These are phyloP conservation scores for Gaultheria prostrata DNA, from an alignment of 148 eudicot genomes.

Conservation along the genomic window DNA sequence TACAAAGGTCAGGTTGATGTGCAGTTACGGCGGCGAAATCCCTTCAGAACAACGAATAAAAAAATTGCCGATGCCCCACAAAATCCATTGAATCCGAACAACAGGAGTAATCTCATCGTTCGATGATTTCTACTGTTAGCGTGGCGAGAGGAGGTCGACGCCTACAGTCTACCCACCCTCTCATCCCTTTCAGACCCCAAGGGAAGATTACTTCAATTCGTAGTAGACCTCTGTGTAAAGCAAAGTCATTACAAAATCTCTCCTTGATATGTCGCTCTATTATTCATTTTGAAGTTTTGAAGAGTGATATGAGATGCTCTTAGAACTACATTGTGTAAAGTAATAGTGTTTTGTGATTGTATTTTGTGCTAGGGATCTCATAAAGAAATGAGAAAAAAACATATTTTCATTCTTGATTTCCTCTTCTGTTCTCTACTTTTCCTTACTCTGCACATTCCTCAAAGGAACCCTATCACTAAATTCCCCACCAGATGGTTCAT, in stretches of 20 bases:
- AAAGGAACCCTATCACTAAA: slow-evolving; percentile 88
- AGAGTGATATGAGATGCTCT: no score
- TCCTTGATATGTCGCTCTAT: no score
- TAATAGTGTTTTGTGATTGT: no score
- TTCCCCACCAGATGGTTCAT: slow-evolving; percentile 98
- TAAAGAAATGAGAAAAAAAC: no score
- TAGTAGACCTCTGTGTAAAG: slow-evolving; percentile 45
- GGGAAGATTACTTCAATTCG: slow-evolving; percentile 61
- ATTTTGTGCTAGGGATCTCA: no score
- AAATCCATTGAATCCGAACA: slow-evolving; percentile 14
- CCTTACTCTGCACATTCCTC: slow-evolving; percentile 37
- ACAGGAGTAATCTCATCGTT: not conserved
- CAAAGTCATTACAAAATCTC: no score
- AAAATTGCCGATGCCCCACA: not conserved
- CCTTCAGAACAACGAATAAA: not conserved
- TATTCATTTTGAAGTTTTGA: no score
- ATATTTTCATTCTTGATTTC: no score
- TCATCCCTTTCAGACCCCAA: slow-evolving; percentile 61
- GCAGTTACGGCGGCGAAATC: no score
- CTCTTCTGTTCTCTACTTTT: no score
- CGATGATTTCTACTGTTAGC: slow-evolving; percentile 45
- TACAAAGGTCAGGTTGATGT: no score
- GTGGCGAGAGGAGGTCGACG: slow-evolving; percentile 50
- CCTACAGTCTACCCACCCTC: slow-evolving; percentile 33
- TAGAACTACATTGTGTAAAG: no score